Base-by-base conservation (phyloP, 495 filamentous ascomycete genomes). In the Podospora didyma region DNA sequence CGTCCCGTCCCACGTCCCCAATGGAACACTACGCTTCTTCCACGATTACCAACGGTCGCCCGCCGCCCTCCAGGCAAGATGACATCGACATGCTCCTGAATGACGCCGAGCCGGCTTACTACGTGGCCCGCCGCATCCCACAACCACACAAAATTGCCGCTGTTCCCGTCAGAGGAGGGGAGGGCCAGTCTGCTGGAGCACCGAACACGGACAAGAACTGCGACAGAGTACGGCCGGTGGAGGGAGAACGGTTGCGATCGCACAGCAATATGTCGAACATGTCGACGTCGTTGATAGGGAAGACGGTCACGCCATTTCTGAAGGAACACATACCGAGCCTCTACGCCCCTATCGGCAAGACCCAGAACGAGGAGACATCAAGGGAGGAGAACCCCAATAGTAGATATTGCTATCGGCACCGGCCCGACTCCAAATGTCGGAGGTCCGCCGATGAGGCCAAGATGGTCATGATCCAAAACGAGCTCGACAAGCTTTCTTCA, bases 341-440 rank as follows among this genome's bases (percentile, higher is more conserved):
- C 65, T 95, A 96, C 69, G 88, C 88, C 2, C 87, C 87, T 2
- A 71, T 86, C 49, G 82, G 85, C 58, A 69, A 76, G 61, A 42
- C 69, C 2, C 66, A 72, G 31, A 69, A 72, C 34, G 66, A 71
- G 5, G 76, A 70, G 58, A 72, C 63, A 31, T 61, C 68, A 28
- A 68, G 65, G 56, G 73, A 66, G 39, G 79, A 80, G 59, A 74
- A 85, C 50, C 76, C 80, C 4, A 96, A 94, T 67, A 94, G 90
- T 47, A 91, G 88, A 69, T 97, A 90, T 74, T 99, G 94, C 71
- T 97, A 99, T 71, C 85, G 94, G 28, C 94, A 99, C 69, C 82
- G 89, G 45, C 95, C 94, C 20, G 95, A 97, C 66, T 83, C 93
- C 26, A 96, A 96, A 74, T 99, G 94, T 71, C 76, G 90, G 51